Conservation (phyloP, 768 basidiomycete genomes). For the Krasilnikovozyma curviuscula region DNA sequence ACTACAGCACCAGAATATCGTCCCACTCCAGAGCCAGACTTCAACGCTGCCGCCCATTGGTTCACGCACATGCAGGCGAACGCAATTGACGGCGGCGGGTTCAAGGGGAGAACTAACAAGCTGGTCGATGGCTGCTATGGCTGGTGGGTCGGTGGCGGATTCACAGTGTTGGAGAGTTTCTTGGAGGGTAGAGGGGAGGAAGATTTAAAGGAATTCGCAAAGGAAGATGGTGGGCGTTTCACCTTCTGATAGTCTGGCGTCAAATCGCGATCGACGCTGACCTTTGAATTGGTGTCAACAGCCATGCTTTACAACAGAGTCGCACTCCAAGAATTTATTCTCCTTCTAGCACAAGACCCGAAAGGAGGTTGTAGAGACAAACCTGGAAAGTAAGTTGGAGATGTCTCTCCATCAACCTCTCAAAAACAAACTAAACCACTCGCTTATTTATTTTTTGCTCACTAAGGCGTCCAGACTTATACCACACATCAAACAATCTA, state of each 20-base stretch:
- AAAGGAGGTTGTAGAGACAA: slow-evolving; percentile 83
- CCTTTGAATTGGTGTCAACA: background rate
- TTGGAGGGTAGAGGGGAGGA: slow-evolving; percentile 15
- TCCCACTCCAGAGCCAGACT: background rate
- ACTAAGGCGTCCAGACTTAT: slow-evolving; percentile 63
- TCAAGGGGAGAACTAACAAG: slow-evolving; percentile 85
- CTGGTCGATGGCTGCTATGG: slow-evolving; percentile 98
- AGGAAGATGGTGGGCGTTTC: background rate
- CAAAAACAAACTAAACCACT: background rate
- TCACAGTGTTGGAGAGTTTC: slow-evolving; percentile 49
- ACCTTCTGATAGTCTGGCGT: no score
- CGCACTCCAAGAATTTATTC: slow-evolving; percentile 74
- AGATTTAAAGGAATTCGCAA: slow-evolving; percentile 17
- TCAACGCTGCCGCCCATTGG: background rate
- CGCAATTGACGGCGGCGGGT: slow-evolving; percentile 71
- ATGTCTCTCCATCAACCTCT: background rate
- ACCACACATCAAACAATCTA: slow-evolving; percentile 85
- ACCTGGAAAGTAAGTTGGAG: slow-evolving; percentile 57
- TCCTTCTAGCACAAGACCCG: slow-evolving; percentile 67
- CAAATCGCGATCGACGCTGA: background rate
- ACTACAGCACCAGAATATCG: slow-evolving; percentile 8
- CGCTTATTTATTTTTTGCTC: background rate
- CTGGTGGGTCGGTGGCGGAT: slow-evolving; percentile 96
- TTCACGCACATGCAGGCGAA: slow-evolving; percentile 69
- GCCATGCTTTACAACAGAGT: slow-evolving; percentile 21